These are phyloP conservation scores for Kodamaea arcana DNA, from an alignment of 1,139 yeast species.

Conservation along the genomic window DNA sequence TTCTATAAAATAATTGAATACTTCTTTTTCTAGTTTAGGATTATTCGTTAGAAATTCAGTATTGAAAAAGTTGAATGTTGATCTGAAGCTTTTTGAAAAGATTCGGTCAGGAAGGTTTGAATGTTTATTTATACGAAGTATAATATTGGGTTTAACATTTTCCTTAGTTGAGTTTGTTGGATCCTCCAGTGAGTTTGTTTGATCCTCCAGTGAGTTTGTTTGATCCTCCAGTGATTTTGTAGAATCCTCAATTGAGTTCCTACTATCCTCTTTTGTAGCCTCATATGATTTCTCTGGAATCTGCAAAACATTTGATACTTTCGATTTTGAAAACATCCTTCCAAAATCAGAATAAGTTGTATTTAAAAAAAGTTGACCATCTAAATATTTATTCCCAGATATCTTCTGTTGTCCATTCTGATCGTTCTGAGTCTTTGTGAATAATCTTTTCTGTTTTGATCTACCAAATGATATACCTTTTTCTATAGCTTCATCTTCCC, in stretches of 20 bases:
- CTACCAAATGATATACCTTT: slow-evolving; percentile 35
- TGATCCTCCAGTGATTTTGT: no score
- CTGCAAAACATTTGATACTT: no score
- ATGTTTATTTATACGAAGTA: no score
- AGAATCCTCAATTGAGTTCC: no score
- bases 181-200: no score
- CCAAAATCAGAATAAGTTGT: slow-evolving; percentile 19
- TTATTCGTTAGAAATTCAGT: slow-evolving; percentile 7
- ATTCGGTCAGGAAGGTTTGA: slow-evolving; percentile 3
- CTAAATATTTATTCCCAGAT: slow-evolving; percentile 10
- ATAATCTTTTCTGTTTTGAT: slow-evolving; percentile 18
- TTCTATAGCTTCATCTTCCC: slow-evolving; percentile 33
- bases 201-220: no score
- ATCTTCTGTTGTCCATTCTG: slow-evolving; percentile 7
- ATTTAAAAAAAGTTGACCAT: slow-evolving; percentile 20
- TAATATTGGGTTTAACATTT: no score
- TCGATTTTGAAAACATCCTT: no score
- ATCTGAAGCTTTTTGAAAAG: slow-evolving; percentile 5
- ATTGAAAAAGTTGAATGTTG: slow-evolving; percentile 6
- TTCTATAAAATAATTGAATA: slow-evolving; percentile 26
- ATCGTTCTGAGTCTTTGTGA: slow-evolving; percentile 10
- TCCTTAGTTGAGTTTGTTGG: no score
- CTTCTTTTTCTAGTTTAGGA: slow-evolving; percentile 15
- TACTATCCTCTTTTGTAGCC: no score
- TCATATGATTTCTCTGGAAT: no score